Evolutionary conservation across 1,139 yeast species (phyloP).

Genomic region (Sugiyamaella castrensis): DNA sequence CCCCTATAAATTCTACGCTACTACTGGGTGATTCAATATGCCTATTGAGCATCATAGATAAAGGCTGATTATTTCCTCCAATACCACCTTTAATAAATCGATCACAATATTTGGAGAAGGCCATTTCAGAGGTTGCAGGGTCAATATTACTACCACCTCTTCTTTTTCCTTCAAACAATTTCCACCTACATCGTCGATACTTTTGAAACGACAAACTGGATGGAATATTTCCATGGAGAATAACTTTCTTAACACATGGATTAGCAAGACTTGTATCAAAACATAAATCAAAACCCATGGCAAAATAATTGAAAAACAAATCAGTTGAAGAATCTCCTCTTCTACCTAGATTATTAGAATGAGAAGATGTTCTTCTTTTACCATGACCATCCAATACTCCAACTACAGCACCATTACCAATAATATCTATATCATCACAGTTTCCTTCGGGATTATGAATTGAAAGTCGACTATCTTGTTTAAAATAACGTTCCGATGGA

Average conservation of each 20-base stretch:
- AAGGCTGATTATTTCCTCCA: constrained; percentile 10
- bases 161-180: constrained; percentile 3
- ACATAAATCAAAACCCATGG: constrained; percentile 34
- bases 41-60: constrained; percentile 31
- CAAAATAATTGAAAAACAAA: constrained; percentile 35
- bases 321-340: constrained; percentile 3
- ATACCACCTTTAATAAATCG: constrained; percentile 4
- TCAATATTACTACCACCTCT: neutral
- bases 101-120: constrained; percentile 18
- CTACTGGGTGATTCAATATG: constrained; percentile 31
- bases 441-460: constrained; percentile 29
- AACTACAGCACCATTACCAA: neutral
- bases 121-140: constrained; percentile 22
- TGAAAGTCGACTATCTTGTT: constrained; percentile 32
- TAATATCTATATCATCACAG: constrained; percentile 20
- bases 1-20: constrained; percentile 33
- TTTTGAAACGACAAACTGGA: constrained; percentile 33
- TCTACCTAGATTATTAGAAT: neutral
- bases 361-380: too few species aligned
- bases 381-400: too few species aligned
- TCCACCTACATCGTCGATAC: constrained; percentile 36
- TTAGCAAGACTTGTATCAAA: constrained; percentile 28
- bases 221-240: constrained; percentile 36
- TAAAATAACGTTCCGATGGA: constrained; percentile 34
- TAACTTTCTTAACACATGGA: constrained; percentile 31